Base-by-base conservation (phyloP, 305 asterid species). In the Fraxinus sp. region DNA sequence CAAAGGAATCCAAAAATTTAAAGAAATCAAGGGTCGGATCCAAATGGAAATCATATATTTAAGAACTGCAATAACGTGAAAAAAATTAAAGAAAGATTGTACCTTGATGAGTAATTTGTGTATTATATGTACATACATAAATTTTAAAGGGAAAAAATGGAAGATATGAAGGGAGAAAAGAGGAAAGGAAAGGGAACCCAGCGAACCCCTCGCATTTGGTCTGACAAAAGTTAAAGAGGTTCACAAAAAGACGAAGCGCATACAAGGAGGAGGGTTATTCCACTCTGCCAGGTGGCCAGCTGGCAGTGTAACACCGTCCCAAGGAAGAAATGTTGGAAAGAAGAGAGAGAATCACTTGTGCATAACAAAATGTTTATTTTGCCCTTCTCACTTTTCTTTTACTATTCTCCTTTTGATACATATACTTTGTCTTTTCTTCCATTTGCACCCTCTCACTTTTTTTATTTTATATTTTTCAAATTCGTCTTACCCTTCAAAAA, bases 101-200 rank as follows among this genome's bases (percentile, higher is more conserved):
- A 90, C 95, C 94, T 90, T 74, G 89, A 83, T 76, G 68, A 77
- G 83, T 49, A 77, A 81, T 83, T 71, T 75, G 30, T 73, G 49
- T 44, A 55, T 5, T 59, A 78, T 82, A 71, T 55, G 68, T 66
- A 49, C 13, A 79, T 78, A 74, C 55, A 79, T 68, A 79, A 78
- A 39, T 74, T 13, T 18, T 76, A 18, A 62, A 82, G 32, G 30
- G n/a, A 10, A 9, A 39, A 82, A 62, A 16, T 8, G 64, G 77
- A 82, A 76, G 57, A 16, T 24, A 71, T 36, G 7, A 7, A 36
- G 59, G 20, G 13, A 46, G 52, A n/a, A 81, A 80, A 73, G 80
- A 76, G 35, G 80, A 89, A 76, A 22, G 78, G 76, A 71, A 78
- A 84, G 84, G 80, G 78, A 84, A 88, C 91, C 90, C 84, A 81